Percentiles rank a stretch among this genome's conserved stretches.
Conservation (phyloP, 495 filamentous ascomycete species). For the Jackrogersella minutella region DNA sequence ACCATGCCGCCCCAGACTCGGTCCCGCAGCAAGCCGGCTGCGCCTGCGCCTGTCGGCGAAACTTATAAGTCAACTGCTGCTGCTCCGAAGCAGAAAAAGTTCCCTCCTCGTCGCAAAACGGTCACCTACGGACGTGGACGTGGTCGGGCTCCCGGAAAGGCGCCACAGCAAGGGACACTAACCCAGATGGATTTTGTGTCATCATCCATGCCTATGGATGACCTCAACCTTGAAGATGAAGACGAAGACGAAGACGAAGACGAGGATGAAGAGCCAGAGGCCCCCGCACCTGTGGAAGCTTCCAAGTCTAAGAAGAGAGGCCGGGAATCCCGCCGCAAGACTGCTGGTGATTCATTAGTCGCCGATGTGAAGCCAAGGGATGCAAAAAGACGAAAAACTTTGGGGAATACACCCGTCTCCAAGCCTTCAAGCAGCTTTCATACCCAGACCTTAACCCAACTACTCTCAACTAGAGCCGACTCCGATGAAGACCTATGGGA, state of each 20-base stretch:
- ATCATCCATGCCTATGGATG: slow-evolving; percentile 16
- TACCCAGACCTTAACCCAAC: slow-evolving; percentile 57
- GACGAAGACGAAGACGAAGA: slow-evolving; percentile 22
- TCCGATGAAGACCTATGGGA: slow-evolving; percentile 36
- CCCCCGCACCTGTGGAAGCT: slow-evolving; percentile 17
- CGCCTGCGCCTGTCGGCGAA: slow-evolving; percentile 5
- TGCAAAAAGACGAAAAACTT: slow-evolving; percentile 52
- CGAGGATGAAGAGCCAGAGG: slow-evolving; percentile 25
- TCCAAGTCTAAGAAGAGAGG: slow-evolving; percentile 34
- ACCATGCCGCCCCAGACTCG: slow-evolving; percentile 49
- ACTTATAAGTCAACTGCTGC: slow-evolving; percentile 50
- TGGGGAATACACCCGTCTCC: slow-evolving; percentile 48
- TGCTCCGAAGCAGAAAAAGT: slow-evolving; percentile 50
- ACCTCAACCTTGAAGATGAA: slow-evolving; percentile 18
- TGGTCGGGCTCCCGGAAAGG: slow-evolving; percentile 36
- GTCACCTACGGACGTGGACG: slow-evolving; percentile 52
- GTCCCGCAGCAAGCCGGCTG: slow-evolving; percentile 32
- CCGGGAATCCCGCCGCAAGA: slow-evolving; percentile 35
- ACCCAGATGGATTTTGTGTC: slow-evolving; percentile 59
- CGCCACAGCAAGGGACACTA: slow-evolving; percentile 54
- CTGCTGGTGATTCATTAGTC: slow-evolving; percentile 34
- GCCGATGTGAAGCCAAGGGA: slow-evolving; percentile 27
- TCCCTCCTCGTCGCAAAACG: slow-evolving; percentile 46
- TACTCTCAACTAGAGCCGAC: slow-evolving; percentile 43
- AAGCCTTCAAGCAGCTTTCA: slow-evolving; percentile 48